These are phyloP conservation scores for Mycosphaerella sp. DNA, from an alignment of 2,329 filamentous ascomycete genomes.

Conservation along the genomic window DNA sequence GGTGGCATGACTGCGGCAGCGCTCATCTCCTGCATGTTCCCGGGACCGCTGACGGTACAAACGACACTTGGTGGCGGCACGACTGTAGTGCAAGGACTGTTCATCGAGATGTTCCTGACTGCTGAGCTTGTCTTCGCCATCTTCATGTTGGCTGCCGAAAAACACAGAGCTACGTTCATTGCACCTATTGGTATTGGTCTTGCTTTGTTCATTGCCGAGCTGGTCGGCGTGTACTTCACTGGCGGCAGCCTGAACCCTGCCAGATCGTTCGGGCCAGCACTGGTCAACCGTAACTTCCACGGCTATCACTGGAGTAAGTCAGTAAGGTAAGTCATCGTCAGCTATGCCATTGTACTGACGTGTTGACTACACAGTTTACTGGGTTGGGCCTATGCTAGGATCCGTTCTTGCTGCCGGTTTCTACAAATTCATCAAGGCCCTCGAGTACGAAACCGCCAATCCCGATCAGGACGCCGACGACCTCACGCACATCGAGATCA, in stretches of 20 bases:
- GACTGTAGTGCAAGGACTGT: conserved; percentile 34
- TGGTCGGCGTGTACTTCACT: conserved; percentile 35
- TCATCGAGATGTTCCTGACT: conserved; percentile 37
- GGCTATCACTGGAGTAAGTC: conserved; percentile 31
- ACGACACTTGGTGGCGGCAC: conserved; percentile 33
- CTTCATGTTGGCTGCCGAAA: conserved; percentile 33
- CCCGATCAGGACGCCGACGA: conserved; percentile 16
- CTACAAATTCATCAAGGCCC: conserved; percentile 32
- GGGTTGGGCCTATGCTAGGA: conserved; percentile 30
- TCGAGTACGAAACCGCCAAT: conserved; percentile 34
- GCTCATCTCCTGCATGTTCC: conserved; percentile 34
- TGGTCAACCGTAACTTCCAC: conserved; percentile 27
- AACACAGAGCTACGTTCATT: conserved; percentile 40
- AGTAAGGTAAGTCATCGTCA: not conserved
- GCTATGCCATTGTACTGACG: not conserved
- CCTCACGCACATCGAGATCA: not conserved
- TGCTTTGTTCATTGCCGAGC: conserved; percentile 43
- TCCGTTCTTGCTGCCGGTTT: conserved; percentile 29
- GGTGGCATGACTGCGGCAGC: conserved; percentile 34
- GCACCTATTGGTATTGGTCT: conserved; percentile 46
- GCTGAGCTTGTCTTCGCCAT: conserved; percentile 38
- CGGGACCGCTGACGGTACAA: conserved; percentile 33
- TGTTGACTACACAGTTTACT: conserved; percentile 11
- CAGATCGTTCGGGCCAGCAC: conserved; percentile 32
- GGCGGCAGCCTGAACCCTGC: conserved; percentile 34